phyloP scores from a whole-genome alignment of 139 green algal genomes.

The Trebouxia sp. region DNA sequence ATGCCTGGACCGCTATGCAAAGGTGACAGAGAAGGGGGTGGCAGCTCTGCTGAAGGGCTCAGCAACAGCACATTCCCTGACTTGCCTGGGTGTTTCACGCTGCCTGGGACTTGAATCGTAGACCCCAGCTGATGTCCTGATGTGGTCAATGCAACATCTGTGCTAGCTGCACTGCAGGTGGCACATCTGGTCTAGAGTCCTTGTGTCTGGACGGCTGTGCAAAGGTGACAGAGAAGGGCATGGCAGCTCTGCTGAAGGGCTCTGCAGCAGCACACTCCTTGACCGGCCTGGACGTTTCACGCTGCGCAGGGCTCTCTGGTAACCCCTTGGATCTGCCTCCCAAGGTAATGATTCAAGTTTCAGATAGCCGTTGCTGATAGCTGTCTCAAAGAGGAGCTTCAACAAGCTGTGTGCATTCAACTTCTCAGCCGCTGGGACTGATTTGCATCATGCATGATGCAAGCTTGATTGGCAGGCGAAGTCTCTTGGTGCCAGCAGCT shows the following conservation, averaged over 20 bases:
- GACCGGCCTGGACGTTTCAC: not conserved
- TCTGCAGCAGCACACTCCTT: not conserved
- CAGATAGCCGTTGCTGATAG: too few species aligned
- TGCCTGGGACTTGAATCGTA: too few species aligned
- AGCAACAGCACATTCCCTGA: not conserved
- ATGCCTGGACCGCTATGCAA: not conserved
- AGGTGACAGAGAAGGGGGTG: constrained; percentile 1
- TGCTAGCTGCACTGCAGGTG: not conserved
- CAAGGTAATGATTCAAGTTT: too few species aligned
- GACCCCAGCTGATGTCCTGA: too few species aligned
- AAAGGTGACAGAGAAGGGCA: not conserved
- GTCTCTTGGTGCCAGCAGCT: not conserved
- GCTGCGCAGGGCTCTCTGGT: not conserved
- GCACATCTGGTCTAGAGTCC: not conserved
- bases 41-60: constrained; percentile 3
- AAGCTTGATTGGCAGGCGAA: too few species aligned
- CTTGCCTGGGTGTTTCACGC: not conserved
- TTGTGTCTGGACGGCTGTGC: not conserved
- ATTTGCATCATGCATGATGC: too few species aligned
- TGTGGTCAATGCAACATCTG: too few species aligned
- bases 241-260: not conserved
- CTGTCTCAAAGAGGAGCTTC: too few species aligned
- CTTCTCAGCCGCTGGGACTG: too few species aligned
- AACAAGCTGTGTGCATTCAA: too few species aligned
- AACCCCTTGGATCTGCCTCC: not conserved